Evolutionary conservation across 2,329 filamentous ascomycete species (phyloP).

Genomic region (Ophiocordyceps robertsii): DNA sequence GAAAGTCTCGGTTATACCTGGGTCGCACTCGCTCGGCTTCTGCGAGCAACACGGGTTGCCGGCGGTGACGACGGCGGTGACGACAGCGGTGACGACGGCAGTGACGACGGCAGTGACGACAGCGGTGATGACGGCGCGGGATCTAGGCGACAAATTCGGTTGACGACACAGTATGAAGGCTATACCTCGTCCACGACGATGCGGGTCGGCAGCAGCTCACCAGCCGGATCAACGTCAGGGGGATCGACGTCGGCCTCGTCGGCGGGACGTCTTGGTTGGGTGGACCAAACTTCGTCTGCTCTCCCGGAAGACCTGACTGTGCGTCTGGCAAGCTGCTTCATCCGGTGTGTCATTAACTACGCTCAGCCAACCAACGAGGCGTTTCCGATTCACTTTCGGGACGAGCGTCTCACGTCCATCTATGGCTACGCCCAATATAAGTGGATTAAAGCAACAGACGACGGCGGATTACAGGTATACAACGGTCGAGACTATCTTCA

Average conservation of each 20-base stretch:
- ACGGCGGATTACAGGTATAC: neutral
- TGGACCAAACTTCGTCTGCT: neutral
- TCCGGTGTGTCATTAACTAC: slow-evolving; percentile 1
- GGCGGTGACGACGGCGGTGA: no score
- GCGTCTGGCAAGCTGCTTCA: neutral
- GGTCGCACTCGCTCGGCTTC: neutral
- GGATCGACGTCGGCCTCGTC: neutral
- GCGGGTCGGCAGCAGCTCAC: neutral
- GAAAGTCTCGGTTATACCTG: neutral
- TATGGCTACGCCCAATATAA: neutral
- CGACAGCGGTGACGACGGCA: no score
- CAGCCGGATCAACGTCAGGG: neutral
- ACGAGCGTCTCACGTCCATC: neutral
- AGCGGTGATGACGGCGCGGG: no score
- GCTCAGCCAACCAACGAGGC: neutral
- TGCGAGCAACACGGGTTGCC: no score
- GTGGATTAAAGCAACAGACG: neutral
- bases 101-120: no score
- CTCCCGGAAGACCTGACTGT: neutral
- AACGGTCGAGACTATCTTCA: neutral
- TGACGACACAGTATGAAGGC: neutral
- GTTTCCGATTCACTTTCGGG: neutral
- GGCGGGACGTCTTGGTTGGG: neutral
- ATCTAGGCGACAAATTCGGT: no score
- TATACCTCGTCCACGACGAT: neutral